Conservation (phyloP, 2,329 filamentous ascomycete genomes). For the Neonectria neomacrospora region DNA sequence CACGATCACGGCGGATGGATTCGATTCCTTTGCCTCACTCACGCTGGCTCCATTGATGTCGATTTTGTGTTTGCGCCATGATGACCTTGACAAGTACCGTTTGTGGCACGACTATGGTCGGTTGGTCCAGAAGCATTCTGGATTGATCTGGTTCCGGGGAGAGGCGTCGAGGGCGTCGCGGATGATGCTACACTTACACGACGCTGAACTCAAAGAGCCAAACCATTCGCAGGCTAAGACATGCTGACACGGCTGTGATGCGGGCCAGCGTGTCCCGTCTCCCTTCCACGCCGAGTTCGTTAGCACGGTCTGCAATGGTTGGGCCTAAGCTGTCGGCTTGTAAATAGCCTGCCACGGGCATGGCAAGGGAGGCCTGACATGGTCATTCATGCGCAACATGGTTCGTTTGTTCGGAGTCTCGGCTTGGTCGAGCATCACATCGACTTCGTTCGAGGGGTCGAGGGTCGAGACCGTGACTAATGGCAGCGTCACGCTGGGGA, state of each 20-base stretch:
- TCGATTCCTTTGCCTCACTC: constrained; percentile 4
- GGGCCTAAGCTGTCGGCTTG: no score
- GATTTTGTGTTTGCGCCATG: neutral
- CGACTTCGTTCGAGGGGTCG: neutral
- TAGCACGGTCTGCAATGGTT: neutral
- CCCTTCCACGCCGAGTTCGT: neutral
- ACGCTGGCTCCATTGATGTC: neutral
- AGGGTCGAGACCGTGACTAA: constrained; percentile 15
- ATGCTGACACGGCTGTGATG: constrained; percentile 16
- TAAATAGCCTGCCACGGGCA: neutral
- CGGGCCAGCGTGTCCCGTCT: constrained; percentile 1
- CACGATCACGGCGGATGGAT: neutral
- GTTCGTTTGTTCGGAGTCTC: neutral
- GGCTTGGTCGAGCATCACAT: neutral
- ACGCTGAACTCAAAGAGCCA: constrained; percentile 22
- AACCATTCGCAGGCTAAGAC: neutral
- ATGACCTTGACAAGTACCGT: constrained; percentile 1
- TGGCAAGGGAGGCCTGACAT: neutral
- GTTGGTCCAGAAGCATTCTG: neutral
- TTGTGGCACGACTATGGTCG: neutral
- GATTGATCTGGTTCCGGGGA: constrained; percentile 4
- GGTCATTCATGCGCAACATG: neutral
- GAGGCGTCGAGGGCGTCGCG: constrained; percentile 20
- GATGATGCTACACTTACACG: constrained; percentile 43
- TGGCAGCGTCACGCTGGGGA: constrained; percentile 17